Percentiles rank a stretch among this genome's conserved stretches.
Evolutionary conservation across 2,329 filamentous ascomycete genomes (phyloP).

Genomic region (Rhinocladiella similis): DNA sequence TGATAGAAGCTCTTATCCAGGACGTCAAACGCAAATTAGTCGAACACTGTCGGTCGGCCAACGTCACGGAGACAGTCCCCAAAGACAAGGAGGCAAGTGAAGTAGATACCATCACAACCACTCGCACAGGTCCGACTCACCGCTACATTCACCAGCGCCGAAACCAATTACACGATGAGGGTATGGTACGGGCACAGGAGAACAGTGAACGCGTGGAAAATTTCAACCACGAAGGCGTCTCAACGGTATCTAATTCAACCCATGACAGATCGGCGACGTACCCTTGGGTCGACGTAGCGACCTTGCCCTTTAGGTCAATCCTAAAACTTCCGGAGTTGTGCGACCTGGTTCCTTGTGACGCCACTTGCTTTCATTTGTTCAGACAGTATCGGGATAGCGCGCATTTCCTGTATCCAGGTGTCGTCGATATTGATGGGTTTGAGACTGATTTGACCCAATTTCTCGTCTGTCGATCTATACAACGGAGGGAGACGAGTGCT

Average conservation of each 20-base stretch:
- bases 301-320: constrained; percentile 55
- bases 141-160: background rate
- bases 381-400: constrained; percentile 55
- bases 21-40: background rate
- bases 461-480: constrained; percentile 48
- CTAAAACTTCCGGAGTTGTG: constrained; percentile 58
- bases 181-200: background rate
- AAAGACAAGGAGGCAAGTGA: constrained; percentile 35
- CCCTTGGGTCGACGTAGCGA: constrained; percentile 65
- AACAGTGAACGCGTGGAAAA: constrained; percentile 41
- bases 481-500: background rate
- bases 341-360: constrained; percentile 57
- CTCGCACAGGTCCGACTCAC: background rate
- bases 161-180: background rate
- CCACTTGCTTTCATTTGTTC: constrained; percentile 53
- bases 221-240: constrained; percentile 58
- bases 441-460: constrained; percentile 56
- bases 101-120: background rate
- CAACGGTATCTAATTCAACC: constrained; percentile 62
- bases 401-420: constrained; percentile 59
- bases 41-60: background rate
- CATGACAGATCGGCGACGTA: constrained; percentile 62
- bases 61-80: background rate
- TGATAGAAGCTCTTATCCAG: constrained; percentile 5
- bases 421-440: constrained; percentile 56